Base-by-base conservation (phyloP, 2,329 filamentous ascomycete species). In the Pseudocercospora vitis region DNA sequence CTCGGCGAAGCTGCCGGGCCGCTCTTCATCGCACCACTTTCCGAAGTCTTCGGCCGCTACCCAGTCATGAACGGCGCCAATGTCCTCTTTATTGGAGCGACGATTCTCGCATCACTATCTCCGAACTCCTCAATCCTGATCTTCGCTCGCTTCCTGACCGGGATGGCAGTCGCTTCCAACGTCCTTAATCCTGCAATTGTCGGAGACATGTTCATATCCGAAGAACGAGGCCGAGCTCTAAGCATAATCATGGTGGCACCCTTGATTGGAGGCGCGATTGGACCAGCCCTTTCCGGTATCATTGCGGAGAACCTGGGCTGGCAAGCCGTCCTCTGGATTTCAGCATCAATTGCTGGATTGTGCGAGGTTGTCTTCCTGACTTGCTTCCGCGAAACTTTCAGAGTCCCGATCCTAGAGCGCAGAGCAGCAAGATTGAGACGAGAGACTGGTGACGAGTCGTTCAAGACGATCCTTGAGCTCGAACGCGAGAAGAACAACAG, bases 151-250 rank as follows among this genome's bases (percentile, higher is more conserved):
- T 74, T 73, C 59, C 68, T 79, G 54, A 75, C 76, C 37, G 73
- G 73, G 33, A 59, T 73, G 26, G 69, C 72, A 35, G 75, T 78
- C 4, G 71, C 74, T 16, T 71, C 72, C 3, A 75, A 84, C 58
- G 82, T 85, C 7, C 73, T 87, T 14, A 82, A 79, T 57, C 83
- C 83, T 0, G 80, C 82, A 19, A 81, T 86, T 48, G 77, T 86
- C 14, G 83, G 83, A 19, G 84, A 86, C 64, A 79, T 86, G 58
- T 85, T 85, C 63, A 68, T 71, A 1, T 71, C 76, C 0, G 82
- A 85, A 51, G 71, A 81, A 64, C 73, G 82, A 12, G 83, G 83
- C 19, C 75, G 76, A 0, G 78, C 82, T 6, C 81, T 86, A 76
- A 81, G 78, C 61, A 54, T 81, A 39, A 71, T 84, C 42, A 78